Evolutionary conservation across 225 moss, liverwort and hornwort genomes (phyloP), one percentile per base, ranked within the genome.

Genomic region (Takakia lepidozioides): DNA sequence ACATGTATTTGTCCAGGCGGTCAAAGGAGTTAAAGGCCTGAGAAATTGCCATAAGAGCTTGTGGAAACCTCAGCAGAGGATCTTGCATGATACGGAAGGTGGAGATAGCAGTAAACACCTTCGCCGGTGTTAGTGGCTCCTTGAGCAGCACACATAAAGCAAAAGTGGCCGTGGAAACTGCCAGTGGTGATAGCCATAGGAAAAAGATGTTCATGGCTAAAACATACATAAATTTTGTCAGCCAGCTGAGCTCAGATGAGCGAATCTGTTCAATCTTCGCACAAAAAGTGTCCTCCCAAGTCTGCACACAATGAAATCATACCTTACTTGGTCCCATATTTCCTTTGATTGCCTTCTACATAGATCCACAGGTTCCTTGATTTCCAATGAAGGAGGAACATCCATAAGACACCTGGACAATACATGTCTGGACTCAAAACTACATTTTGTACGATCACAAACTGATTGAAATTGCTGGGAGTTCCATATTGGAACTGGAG

Each of bases 21-120:
- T 80, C 73, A 47, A 76, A 76, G 19, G 84, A 85, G 28, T 54
- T 71, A 22, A 55, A 57, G 19, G 80, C 81, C 35, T 66, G 65
- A 21, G 71, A 72, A 20, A 72, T 49, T 28, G 71, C 48, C 61
- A 61, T 61, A 10, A 72, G 27, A 13, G 65, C 57, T 42, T 66
- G 65, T 38, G 85, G 81, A 44, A 81, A 78, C 32, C 74, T 27
- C 20, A 74, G 62, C 21, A 85, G 43, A 10, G 85, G 77, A 56
- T 77, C 77, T 53, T 85, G 85, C 81, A 85, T 54, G 36, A 85
- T 85, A 25, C 81, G 68, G 41, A 85, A 81, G 2, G 85, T 85
- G 27, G 85, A 64, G 29, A 81, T 65, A 1, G 74, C 71, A 10
- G 81, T 85, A 58, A 85, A 85, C 28, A 72, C 81, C 49, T 70